phyloP scores from a whole-genome alignment of 495 filamentous ascomycete genomes.

The Delitschia confertaspora region DNA sequence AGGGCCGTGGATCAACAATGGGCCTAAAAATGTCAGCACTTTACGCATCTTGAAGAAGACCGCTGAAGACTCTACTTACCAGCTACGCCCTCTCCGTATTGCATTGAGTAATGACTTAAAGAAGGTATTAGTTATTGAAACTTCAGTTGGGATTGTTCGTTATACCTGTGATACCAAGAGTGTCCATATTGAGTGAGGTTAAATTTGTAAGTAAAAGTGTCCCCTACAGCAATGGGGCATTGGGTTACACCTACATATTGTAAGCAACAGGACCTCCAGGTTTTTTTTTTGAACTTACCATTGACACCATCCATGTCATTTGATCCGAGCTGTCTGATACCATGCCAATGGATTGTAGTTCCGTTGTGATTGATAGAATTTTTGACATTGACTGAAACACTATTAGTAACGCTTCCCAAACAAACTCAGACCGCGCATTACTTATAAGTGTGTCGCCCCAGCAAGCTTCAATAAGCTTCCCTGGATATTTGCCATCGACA shows the following conservation, averaged over 20 bases:
- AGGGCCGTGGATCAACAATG: slow-evolving; percentile 34
- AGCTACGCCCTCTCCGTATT: slow-evolving; percentile 34
- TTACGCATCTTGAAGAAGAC: too few species aligned
- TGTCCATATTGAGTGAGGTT: slow-evolving; percentile 32
- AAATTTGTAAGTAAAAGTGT: slow-evolving; percentile 32
- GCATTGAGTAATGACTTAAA: slow-evolving; percentile 26
- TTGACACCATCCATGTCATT: slow-evolving; percentile 32
- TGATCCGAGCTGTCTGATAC: slow-evolving; percentile 28
- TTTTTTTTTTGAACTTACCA: slow-evolving; percentile 27
- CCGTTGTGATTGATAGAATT: slow-evolving; percentile 32
- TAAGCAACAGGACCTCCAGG: background rate
- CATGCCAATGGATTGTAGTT: slow-evolving; percentile 36
- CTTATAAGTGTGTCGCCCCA: too few species aligned
- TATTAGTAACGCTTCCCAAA: background rate
- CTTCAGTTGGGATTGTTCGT: slow-evolving; percentile 15
- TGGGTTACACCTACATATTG: slow-evolving; percentile 7
- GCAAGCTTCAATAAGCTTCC: slow-evolving; percentile 28
- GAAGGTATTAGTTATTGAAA: background rate
- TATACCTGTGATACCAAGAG: slow-evolving; percentile 33
- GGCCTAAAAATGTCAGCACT: slow-evolving; percentile 30
- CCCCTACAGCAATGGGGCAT: slow-evolving; percentile 29
- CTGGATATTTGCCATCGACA: slow-evolving; percentile 32
- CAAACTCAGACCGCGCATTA: background rate
- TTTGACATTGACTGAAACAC: slow-evolving; percentile 28
- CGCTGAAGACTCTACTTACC: too few species aligned